Evolutionary conservation across 2,329 filamentous ascomycete genomes (phyloP).

Genomic region (Aspergillus uvarum): DNA sequence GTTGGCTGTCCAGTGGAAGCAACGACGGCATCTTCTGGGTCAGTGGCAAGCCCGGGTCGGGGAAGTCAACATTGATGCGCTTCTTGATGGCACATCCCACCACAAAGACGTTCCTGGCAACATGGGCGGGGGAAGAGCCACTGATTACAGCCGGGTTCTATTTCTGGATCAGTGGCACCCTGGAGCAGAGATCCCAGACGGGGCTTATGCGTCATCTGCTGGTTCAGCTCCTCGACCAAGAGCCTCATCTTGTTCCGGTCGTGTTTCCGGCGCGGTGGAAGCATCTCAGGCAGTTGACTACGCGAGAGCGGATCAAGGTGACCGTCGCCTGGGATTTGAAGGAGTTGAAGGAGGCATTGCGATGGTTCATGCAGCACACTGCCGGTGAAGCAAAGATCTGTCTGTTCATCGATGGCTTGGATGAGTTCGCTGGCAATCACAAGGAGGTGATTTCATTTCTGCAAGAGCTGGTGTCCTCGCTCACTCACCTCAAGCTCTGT

Average conservation of each 20-base stretch:
- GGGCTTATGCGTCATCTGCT: constrained; percentile 2
- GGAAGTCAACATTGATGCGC: constrained; percentile 5
- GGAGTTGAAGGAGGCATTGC: too few relatives aligned
- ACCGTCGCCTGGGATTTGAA: background rate
- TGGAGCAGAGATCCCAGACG: background rate
- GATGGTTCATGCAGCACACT: too few relatives aligned
- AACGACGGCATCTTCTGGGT: constrained; percentile 1
- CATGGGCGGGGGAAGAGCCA: background rate
- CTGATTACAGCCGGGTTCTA: background rate
- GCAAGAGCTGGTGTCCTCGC: too few relatives aligned
- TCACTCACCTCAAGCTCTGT: too few relatives aligned
- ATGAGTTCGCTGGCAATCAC: too few relatives aligned
- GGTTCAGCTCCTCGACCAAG: background rate
- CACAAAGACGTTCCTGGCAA: background rate
- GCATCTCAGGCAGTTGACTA: background rate
- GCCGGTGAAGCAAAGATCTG: too few relatives aligned
- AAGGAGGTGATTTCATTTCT: too few relatives aligned
- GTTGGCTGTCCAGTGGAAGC: background rate
- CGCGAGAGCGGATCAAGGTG: background rate
- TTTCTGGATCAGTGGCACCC: constrained; percentile 4
- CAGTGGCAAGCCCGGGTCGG: background rate
- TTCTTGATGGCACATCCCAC: background rate
- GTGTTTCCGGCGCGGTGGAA: background rate
- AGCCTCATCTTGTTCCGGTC: background rate
- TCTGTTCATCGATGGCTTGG: too few relatives aligned